A percentile compares a stretch with the other conserved stretches of the same genome.
Conservation (phyloP, 805 yeast genomes). For the Pichia ethanolica region DNA sequence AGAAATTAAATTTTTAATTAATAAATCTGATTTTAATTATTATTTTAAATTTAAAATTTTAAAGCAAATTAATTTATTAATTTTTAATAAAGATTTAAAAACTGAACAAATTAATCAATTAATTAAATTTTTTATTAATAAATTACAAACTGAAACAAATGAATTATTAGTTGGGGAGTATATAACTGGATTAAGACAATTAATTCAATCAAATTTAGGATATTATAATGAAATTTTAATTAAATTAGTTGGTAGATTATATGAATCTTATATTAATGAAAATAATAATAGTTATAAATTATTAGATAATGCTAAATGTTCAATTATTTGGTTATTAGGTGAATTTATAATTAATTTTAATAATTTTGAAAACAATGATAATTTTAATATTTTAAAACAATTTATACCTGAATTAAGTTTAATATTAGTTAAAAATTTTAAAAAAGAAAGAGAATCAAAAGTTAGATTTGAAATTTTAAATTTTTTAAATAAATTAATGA, state of each 20-base stretch:
- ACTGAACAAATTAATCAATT: constrained; percentile 45
- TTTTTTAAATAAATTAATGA: constrained; percentile 64
- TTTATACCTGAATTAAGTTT: constrained; percentile 76
- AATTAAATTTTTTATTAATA: constrained; percentile 57
- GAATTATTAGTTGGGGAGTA: constrained; percentile 48
- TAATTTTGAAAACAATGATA: neutral
- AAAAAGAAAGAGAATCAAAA: constrained; percentile 38
- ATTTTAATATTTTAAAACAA: constrained; percentile 10
- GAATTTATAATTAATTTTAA: constrained; percentile 45
- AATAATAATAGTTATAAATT: constrained; percentile 10
- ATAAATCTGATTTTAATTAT: constrained; percentile 19
- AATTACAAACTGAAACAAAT: constrained; percentile 19
- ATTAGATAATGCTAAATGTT: constrained; percentile 53
- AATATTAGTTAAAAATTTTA: constrained; percentile 43
- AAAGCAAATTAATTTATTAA: constrained; percentile 38
- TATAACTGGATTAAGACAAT: constrained; percentile 61
- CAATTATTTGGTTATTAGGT: constrained; percentile 87
- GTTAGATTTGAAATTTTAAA: constrained; percentile 68
- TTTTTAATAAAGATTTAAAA: constrained; percentile 19
- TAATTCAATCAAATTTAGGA: constrained; percentile 57
- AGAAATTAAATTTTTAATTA: constrained; percentile 55
- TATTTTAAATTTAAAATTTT: constrained; percentile 40
- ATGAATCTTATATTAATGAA: constrained; percentile 6
- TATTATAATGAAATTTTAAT: constrained; percentile 49
- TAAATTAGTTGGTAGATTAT: constrained; percentile 32